Conservation (phyloP, 2,329 filamentous ascomycete species). For the Colletotrichum lindemuthianum region DNA sequence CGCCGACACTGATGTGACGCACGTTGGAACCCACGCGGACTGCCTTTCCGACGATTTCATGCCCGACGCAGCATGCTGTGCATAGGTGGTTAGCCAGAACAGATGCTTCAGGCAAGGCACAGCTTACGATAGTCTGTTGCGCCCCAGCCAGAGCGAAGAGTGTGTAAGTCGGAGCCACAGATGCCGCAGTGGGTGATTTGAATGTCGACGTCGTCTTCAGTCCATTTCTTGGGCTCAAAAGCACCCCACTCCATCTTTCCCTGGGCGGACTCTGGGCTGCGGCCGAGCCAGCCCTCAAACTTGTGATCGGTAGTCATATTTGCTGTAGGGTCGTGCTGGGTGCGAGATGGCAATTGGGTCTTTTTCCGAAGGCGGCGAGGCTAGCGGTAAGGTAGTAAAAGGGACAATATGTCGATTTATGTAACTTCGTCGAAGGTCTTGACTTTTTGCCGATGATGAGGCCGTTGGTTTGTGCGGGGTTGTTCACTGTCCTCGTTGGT, state of each 20-base stretch:
- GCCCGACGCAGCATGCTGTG: conserved; percentile 64
- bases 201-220: conserved; percentile 73
- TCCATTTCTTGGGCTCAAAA: conserved; percentile 71
- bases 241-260: conserved; percentile 66
- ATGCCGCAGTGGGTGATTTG: conserved; percentile 73
- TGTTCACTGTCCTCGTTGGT: too few relatives aligned
- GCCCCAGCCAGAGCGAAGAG: conserved; percentile 64
- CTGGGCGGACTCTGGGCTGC: conserved; percentile 49
- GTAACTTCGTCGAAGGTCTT: too few relatives aligned
- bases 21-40: conserved; percentile 62
- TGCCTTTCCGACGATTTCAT: conserved; percentile 71
- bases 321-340: neutral
- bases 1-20: conserved; percentile 64
- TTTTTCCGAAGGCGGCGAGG: too few relatives aligned
- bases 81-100: conserved; percentile 29
- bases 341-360: neutral
- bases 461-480: too few relatives aligned
- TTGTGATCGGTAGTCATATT: conserved; percentile 50
- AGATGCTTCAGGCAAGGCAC: neutral
- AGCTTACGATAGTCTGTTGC: conserved; percentile 50
- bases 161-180: conserved; percentile 71
- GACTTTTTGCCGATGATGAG: too few relatives aligned
- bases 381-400: too few relatives aligned
- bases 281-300: conserved; percentile 62
- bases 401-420: too few relatives aligned